Conservation (phyloP, 169 alveolate species). For the Pseudocohnilembus persalinus region DNA sequence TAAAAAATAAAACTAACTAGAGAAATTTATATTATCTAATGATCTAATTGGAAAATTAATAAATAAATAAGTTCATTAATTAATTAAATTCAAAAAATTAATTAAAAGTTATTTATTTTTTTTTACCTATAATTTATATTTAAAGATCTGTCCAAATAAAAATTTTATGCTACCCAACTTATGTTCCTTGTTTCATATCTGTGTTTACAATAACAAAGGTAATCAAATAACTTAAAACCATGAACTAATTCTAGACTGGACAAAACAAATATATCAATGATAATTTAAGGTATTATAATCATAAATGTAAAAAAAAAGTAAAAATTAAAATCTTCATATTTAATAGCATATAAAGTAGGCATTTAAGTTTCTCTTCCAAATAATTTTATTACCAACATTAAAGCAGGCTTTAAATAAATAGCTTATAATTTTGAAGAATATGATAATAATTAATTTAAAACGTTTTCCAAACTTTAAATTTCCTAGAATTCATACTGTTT, state of each 20-base stretch:
- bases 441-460: conserved; percentile 35
- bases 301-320: conserved; percentile 57
- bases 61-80: too few relatives aligned
- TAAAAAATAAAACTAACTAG: conserved; percentile 59
- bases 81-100: too few relatives aligned
- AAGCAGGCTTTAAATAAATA: conserved; percentile 55
- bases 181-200: conserved; percentile 48
- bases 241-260: conserved; percentile 63
- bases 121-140: conserved; percentile 56
- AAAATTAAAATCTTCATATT: conserved; percentile 52
- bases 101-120: too few relatives aligned
- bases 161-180: conserved; percentile 49
- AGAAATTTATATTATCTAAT: conserved; percentile 65
- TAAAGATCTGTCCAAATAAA: conserved; percentile 50
- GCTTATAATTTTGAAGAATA: conserved; percentile 66
- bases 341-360: conserved; percentile 55
- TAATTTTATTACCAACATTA: conserved; percentile 50
- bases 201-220: conserved; percentile 66
- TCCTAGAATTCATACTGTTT: conserved; percentile 24
- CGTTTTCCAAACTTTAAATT: conserved; percentile 27
- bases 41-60: too few relatives aligned
- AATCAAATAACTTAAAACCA: conserved; percentile 73
- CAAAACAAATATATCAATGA: conserved; percentile 63
- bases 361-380: conserved; percentile 68
- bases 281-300: conserved; percentile 61